Percentiles rank a stretch among this genome's conserved stretches.
Conservation (phyloP, 352 stramenopile species). For the Phytophthora palmivora region DNA sequence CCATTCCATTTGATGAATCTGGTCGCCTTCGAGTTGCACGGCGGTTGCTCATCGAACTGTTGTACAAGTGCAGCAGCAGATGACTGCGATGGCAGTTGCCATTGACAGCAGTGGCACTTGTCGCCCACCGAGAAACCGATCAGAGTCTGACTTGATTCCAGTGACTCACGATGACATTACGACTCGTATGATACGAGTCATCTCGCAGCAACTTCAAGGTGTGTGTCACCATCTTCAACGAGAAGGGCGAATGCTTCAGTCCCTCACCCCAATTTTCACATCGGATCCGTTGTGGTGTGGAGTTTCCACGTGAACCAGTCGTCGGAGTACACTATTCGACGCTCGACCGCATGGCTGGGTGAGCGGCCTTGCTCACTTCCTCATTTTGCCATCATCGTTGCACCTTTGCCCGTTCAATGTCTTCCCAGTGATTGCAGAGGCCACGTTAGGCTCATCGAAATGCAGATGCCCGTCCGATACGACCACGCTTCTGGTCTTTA, state of each 20-base stretch:
- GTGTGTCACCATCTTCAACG: neutral
- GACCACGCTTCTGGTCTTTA: neutral
- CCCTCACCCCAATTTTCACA: too few species aligned
- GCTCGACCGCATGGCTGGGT: conserved; percentile 12
- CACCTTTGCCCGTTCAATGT: conserved; percentile 6
- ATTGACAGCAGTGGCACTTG: conserved; percentile 3
- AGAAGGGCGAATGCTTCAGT: neutral
- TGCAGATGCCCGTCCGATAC: conserved; percentile 1
- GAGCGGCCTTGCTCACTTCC: neutral
- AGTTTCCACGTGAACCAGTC: too few species aligned
- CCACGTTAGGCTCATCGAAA: conserved; percentile 22
- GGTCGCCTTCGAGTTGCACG: conserved; percentile 6
- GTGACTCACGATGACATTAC: conserved; percentile 22
- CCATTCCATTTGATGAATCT: conserved; percentile 2
- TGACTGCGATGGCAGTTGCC: too few species aligned
- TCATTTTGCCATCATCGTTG: conserved; percentile 16
- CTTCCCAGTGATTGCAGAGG: neutral
- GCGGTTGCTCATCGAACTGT: too few species aligned
- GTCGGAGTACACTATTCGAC: neutral
- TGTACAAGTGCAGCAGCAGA: too few species aligned
- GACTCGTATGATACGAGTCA: too few species aligned
- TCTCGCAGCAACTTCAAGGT: neutral
- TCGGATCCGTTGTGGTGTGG: neutral
- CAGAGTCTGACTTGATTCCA: too few species aligned
- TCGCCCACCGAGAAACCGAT: conserved; percentile 1